These are phyloP conservation scores for Acmispon strigosus DNA, from an alignment of 306 rosid genomes.

Conservation along the genomic window DNA sequence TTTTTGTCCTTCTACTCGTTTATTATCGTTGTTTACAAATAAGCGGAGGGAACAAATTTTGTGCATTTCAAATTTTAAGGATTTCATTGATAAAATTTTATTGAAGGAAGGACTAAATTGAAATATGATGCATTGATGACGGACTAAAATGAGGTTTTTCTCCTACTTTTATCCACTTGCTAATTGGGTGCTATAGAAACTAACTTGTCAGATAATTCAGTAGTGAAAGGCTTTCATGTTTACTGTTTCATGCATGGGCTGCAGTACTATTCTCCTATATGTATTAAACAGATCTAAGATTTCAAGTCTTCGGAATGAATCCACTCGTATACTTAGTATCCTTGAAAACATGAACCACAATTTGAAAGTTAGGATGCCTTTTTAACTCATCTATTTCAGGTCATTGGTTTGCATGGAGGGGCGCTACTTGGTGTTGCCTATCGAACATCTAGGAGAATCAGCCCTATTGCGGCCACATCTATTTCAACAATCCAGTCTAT, in stretches of 20 bases:
- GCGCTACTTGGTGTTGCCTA: conserved; percentile 96
- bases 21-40: too few relatives aligned
- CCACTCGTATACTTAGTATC: neutral
- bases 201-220: neutral
- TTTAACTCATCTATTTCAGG: conserved; percentile 42
- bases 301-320: neutral
- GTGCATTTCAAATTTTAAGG: too few relatives aligned
- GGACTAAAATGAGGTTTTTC: too few relatives aligned
- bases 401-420: conserved; percentile 97
- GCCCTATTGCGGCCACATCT: conserved; percentile 93
- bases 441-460: conserved; percentile 89
- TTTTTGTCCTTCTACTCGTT: too few relatives aligned
- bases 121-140: too few relatives aligned
- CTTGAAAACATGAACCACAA: neutral
- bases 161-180: neutral
- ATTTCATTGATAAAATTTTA: too few relatives aligned
- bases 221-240: neutral
- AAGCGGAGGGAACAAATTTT: too few relatives aligned
- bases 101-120: too few relatives aligned
- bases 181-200: neutral
- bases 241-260: conserved; percentile 14
- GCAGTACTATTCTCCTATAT: conserved; percentile 9
- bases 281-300: conserved; percentile 6
- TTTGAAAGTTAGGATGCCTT: conserved; percentile 9
- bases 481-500: conserved; percentile 93